Evolutionary conservation across 495 filamentous ascomycete genomes (phyloP).

Genomic region (Acidiella bohemica): DNA sequence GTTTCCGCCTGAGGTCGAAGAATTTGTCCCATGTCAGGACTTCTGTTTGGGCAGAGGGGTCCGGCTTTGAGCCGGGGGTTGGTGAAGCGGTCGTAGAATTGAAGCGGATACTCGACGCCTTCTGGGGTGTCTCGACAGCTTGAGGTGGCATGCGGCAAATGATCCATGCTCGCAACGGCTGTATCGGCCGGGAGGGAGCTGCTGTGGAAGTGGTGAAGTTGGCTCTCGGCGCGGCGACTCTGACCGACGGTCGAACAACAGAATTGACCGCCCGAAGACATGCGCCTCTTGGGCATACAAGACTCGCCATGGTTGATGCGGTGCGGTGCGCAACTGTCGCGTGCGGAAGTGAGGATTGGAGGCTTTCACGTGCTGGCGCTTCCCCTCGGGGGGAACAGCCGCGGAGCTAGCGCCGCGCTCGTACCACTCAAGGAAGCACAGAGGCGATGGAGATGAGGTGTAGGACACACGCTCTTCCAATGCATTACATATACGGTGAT

Average conservation of each 20-base stretch:
- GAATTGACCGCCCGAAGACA: neutral
- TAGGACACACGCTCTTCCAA: too few relatives aligned
- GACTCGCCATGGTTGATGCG: constrained; percentile 5
- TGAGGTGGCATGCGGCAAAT: neutral
- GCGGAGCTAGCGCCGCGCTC: too few relatives aligned
- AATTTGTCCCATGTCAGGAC: constrained; percentile 81
- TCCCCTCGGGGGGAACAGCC: too few relatives aligned
- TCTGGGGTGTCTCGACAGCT: too few relatives aligned
- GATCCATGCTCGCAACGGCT: neutral
- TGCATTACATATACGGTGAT: too few relatives aligned
- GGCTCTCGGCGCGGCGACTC: neutral
- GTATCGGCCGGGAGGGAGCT: neutral
- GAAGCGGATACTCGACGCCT: too few relatives aligned
- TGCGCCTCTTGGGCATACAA: constrained; percentile 3
- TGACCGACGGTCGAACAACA: neutral
- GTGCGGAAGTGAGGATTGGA: too few relatives aligned
- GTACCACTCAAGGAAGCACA: too few relatives aligned
- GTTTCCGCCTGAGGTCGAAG: constrained; percentile 73
- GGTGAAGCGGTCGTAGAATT: neutral
- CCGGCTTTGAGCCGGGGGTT: neutral
- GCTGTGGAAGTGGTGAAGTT: neutral
- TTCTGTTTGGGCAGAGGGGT: constrained; percentile 1
- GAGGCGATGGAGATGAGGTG: too few relatives aligned
- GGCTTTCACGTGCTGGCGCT: too few relatives aligned
- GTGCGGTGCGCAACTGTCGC: too few relatives aligned